phyloP scores from a whole-genome alignment of 2,329 filamentous ascomycete genomes.

The Ophiostoma tasmaniense region DNA sequence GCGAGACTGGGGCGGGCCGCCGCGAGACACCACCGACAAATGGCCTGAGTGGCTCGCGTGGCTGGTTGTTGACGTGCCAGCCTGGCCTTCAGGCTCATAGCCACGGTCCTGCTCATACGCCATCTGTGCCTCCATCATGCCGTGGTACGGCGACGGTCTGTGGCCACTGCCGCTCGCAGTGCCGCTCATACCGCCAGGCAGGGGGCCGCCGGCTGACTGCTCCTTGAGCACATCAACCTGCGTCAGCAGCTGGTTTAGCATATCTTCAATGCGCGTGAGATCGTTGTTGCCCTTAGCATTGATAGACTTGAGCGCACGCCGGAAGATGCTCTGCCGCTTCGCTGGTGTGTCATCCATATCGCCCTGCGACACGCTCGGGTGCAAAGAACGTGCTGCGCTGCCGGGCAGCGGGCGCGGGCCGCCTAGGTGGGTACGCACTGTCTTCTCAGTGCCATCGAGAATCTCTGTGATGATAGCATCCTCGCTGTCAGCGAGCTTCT shows the following conservation, averaged over 20 bases:
- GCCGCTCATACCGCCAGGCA: slow-evolving; percentile 5
- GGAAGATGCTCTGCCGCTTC: slow-evolving; percentile 92
- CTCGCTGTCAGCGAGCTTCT: slow-evolving; percentile 68
- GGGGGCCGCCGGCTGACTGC: slow-evolving; percentile 38
- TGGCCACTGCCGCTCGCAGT: slow-evolving; percentile 40
- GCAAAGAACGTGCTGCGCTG: slow-evolving; percentile 49
- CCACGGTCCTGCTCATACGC: slow-evolving; percentile 62
- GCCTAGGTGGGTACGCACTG: slow-evolving; percentile 70
- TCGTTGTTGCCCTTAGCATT: slow-evolving; percentile 83
- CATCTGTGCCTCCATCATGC: slow-evolving; percentile 54
- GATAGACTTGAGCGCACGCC: slow-evolving; percentile 82
- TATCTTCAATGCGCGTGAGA: slow-evolving; percentile 77
- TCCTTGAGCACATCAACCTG: slow-evolving; percentile 81
- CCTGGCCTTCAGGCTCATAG: slow-evolving; percentile 76
- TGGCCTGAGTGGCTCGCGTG: slow-evolving; percentile 64
- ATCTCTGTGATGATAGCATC: slow-evolving; percentile 78
- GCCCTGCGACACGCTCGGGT: slow-evolving; percentile 45
- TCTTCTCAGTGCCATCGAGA: slow-evolving; percentile 81
- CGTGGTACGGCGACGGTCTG: slow-evolving; percentile 51
- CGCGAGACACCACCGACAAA: slow-evolving; percentile 52
- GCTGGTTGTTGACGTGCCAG: slow-evolving; percentile 64
- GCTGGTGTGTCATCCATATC: slow-evolving; percentile 51
- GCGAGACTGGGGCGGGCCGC: slow-evolving; percentile 30
- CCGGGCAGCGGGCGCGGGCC: slow-evolving; percentile 78
- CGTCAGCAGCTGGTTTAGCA: slow-evolving; percentile 82